These are phyloP conservation scores for Penicillium bialowiezense DNA, from an alignment of 495 filamentous ascomycete genomes.

Conservation along the genomic window DNA sequence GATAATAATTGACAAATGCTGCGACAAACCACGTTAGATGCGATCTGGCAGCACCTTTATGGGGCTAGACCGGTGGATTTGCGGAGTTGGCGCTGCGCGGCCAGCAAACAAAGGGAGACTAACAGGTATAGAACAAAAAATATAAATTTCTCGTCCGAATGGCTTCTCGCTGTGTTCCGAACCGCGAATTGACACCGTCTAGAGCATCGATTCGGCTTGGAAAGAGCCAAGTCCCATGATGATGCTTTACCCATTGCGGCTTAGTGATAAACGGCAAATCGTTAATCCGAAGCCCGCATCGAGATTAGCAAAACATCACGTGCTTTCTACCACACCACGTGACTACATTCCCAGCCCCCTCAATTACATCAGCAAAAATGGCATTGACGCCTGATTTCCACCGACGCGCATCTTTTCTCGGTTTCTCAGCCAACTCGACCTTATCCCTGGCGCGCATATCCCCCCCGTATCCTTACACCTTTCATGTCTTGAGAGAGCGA, in stretches of 20 bases:
- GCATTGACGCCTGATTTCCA: conserved; percentile 24
- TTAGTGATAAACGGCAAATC: conserved; percentile 14
- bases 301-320: conserved; percentile 17
- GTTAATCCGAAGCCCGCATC: conserved; percentile 18
- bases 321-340: conserved; percentile 8
- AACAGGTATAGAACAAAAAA: neutral
- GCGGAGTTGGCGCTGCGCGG: conserved; percentile 6
- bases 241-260: conserved; percentile 31
- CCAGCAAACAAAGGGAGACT: conserved; percentile 1
- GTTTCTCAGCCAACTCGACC: conserved; percentile 26
- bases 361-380: conserved; percentile 21
- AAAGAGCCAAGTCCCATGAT: conserved; percentile 27
- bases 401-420: conserved; percentile 23
- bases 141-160: neutral
- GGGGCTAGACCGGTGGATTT: conserved; percentile 16
- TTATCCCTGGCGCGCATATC: conserved; percentile 18
- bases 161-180: neutral
- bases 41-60: conserved; percentile 34
- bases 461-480: neutral
- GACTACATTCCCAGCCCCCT: conserved; percentile 25
- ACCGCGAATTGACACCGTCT: conserved; percentile 6
- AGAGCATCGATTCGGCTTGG: conserved; percentile 12
- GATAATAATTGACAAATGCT: conserved; percentile 10
- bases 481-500: conserved; percentile 15
- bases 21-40: conserved; percentile 24